These are phyloP conservation scores for Effrenium voratum DNA, from an alignment of 73 alveolate species.

Conservation along the genomic window DNA sequence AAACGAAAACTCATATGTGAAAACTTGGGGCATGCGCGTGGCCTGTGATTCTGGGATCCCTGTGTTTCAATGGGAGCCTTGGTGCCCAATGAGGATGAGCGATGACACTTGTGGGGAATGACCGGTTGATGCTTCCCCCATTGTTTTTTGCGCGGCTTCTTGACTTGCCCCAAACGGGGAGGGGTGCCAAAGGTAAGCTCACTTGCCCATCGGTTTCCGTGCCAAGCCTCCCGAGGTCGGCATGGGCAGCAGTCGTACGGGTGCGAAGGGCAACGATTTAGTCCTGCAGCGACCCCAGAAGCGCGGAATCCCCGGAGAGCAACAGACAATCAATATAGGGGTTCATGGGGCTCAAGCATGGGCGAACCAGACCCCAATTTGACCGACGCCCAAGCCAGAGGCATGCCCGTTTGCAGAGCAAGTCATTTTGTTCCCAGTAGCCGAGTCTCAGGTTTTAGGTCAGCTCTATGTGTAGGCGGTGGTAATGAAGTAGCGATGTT, in stretches of 20 bases:
- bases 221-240: slow-evolving; percentile 36
- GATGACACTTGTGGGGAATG: too few species aligned
- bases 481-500: neutral
- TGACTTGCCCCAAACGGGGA: too few species aligned
- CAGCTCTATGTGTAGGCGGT: neutral
- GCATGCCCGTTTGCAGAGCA: neutral
- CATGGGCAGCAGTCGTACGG: slow-evolving; percentile 18
- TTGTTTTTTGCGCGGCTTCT: too few species aligned
- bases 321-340: neutral
- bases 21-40: too few species aligned
- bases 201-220: too few species aligned
- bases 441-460: too few species aligned
- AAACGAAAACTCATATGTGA: too few species aligned
- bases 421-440: neutral
- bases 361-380: neutral
- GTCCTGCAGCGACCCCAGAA: slow-evolving; percentile 10
- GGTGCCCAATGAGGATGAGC: too few species aligned
- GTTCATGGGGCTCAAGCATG: neutral
- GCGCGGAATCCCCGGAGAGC: neutral
- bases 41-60: too few species aligned
- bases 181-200: too few species aligned
- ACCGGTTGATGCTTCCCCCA: too few species aligned
- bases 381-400: neutral
- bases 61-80: too few species aligned
- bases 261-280: slow-evolving; percentile 5